Evolutionary conservation across 352 stramenopile genomes (phyloP), one percentile per base, ranked within the genome.

Genomic region (Globisporangium spinosum): DNA sequence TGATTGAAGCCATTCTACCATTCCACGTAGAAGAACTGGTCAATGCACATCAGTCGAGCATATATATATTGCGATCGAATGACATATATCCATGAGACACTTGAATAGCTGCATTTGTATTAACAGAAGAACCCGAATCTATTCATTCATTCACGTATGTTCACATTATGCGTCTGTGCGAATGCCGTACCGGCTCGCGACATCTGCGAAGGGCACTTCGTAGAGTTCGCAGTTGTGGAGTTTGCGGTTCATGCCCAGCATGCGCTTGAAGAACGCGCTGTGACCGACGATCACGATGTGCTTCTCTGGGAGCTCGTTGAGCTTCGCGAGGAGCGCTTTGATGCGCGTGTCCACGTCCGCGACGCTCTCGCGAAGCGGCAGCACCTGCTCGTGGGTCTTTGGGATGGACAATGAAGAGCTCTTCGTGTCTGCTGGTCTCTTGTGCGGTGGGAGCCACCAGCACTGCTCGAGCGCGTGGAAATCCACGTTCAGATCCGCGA

Each of bases 221-320:
- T 75, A 70, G n/a, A 96, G 72, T 51, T 96, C 86, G 62, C 88
- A 96, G 69, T 96, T 96, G 64, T 71, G 70, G 20, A 94, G 79
- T 65, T 96, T 94, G 6, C 83, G 79, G 54, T 68, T 82, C 82
- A 93, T 93, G 22, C 76, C 74, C 27, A 94, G 77, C 86, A 93
- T 89, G 17, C 83, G 80, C 66, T 94, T 96, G 74, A 96, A 94
- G 70, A 85, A 96, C 34, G 81, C 80, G 47, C 87, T 94, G 71
- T 96, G 88, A 22, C 88, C 85, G 29, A 96, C 84, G 55, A 96
- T 70, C 23, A 81, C 85, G 61, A 96, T 94, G 67, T 93, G 80
- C 35, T 76, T 60, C 63, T 94, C 75, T 13, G 85, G 85, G 29
- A 90, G 69, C 25, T 77, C 79, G n/a, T 62, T 61, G 5, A 96